Percentiles rank a stretch among this genome's conserved stretches.
These are phyloP conservation scores for Westerdykella ornata DNA, from an alignment of 2,329 filamentous ascomycete genomes.

Conservation along the genomic window DNA sequence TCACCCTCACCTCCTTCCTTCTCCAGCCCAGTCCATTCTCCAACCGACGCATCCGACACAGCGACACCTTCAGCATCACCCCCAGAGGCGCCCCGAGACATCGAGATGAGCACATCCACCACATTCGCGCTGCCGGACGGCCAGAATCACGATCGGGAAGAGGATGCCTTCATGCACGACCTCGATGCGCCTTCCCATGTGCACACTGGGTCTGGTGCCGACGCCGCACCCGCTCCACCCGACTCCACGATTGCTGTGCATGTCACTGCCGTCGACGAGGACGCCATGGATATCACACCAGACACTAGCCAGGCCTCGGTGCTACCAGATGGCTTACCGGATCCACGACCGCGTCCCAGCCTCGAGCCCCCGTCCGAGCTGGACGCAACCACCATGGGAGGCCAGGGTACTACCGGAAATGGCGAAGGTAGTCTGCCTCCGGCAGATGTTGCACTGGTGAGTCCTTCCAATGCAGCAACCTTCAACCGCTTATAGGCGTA, in stretches of 20 bases:
- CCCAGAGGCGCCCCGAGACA: slow-evolving; percentile 19
- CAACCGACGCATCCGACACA: slow-evolving; percentile 22
- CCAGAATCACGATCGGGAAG: slow-evolving; percentile 35
- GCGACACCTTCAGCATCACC: slow-evolving; percentile 23
- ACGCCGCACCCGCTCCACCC: slow-evolving; percentile 7
- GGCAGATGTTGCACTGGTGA: background rate
- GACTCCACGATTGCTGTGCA: slow-evolving; percentile 20
- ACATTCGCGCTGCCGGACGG: slow-evolving; percentile 21
- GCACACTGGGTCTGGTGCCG: slow-evolving; percentile 6
- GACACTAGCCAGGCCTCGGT: slow-evolving; percentile 23
- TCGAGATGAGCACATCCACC: slow-evolving; percentile 34
- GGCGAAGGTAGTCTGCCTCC: background rate
- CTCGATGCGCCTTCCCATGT: slow-evolving; percentile 17
- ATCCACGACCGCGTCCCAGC: slow-evolving; percentile 8
- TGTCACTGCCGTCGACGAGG: slow-evolving; percentile 28
- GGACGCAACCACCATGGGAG: slow-evolving; percentile 8
- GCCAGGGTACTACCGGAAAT: slow-evolving; percentile 1
- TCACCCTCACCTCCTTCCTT: slow-evolving; percentile 30
- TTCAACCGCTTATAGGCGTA: no score
- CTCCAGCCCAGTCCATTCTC: slow-evolving; percentile 27
- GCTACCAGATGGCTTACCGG: slow-evolving; percentile 19
- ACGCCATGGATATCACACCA: slow-evolving; percentile 37
- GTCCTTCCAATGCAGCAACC: slow-evolving; percentile 3
- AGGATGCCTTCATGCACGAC: slow-evolving; percentile 31
- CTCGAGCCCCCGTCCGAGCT: slow-evolving; percentile 14